Evolutionary conservation across 352 stramenopile species (phyloP).

Genomic region (Phytophthora citricola): DNA sequence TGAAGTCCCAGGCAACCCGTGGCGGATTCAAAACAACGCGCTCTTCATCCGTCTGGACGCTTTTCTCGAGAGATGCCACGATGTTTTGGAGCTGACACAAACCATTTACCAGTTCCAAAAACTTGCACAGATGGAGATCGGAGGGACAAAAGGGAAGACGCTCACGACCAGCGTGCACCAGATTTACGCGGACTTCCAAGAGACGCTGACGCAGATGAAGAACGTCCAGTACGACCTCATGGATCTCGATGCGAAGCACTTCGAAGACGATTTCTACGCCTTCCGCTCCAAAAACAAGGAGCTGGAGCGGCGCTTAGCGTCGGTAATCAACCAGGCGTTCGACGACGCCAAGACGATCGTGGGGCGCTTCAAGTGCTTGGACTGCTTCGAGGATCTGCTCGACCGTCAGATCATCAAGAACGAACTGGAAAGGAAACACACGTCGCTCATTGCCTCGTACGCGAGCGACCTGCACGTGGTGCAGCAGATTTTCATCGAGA

Average conservation of each 20-base stretch:
- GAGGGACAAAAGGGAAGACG: slow-evolving; percentile 93
- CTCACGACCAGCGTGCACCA: slow-evolving; percentile 90
- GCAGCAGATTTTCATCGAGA: slow-evolving; percentile 92
- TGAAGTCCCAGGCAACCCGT: slow-evolving; percentile 88
- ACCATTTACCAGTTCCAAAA: slow-evolving; percentile 93
- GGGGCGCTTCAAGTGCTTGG: slow-evolving; percentile 91
- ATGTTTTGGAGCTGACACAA: slow-evolving; percentile 90
- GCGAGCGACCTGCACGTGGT: slow-evolving; percentile 83
- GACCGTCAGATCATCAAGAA: slow-evolving; percentile 88
- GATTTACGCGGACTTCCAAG: slow-evolving; percentile 89
- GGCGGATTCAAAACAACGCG: slow-evolving; percentile 93
- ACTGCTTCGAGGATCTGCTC: slow-evolving; percentile 92
- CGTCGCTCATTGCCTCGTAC: slow-evolving; percentile 80
- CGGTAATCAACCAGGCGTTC: slow-evolving; percentile 92
- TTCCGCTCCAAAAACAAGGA: slow-evolving; percentile 92
- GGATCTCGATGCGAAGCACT: slow-evolving; percentile 90
- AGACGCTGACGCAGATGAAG: slow-evolving; percentile 80
- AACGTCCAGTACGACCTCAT: slow-evolving; percentile 89
- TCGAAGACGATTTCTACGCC: slow-evolving; percentile 93
- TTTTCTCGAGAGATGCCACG: slow-evolving; percentile 93
- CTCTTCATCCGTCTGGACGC: slow-evolving; percentile 91
- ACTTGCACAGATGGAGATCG: slow-evolving; percentile 89
- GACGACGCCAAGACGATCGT: slow-evolving; percentile 92
- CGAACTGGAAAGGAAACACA: slow-evolving; percentile 91
- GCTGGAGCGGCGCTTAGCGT: slow-evolving; percentile 85